Evolutionary conservation across 2,329 filamentous ascomycete genomes (phyloP), one percentile per base, ranked within the genome.

Genomic region (Geosmithia morbida): DNA sequence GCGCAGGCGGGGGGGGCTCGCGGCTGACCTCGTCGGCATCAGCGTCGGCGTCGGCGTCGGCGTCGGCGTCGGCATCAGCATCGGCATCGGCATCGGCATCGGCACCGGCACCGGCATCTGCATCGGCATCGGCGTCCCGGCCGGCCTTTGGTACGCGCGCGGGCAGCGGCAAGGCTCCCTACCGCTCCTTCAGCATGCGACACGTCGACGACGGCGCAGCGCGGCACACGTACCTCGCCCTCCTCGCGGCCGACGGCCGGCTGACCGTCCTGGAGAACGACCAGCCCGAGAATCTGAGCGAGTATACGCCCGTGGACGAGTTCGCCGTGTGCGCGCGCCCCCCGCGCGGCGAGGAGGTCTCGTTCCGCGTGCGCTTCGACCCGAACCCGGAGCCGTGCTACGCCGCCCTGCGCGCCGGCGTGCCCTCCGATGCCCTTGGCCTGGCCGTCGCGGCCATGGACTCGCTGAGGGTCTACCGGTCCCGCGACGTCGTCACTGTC

Each of bases 401-500:
- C 65, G 75, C 77, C 16, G 83, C 87, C 2, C 68, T 95, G 50
- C 71, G 83, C 48, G 86, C 88, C 2, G 87, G 87, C n/a, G 79
- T 94, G 19, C 79, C 87, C 48, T 72, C 78, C 7, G 89, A 90
- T 56, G 79, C 86, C 2, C 66, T 97, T 16, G 82, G 83, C 1
- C 66, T 98, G 0, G 85, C 94, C 2, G 87, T 95, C 6, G 87
- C 87, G 0, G 85, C 85, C 45, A 89, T 95, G 81, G 80, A 87
- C 52, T 72, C 75, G 1, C 87, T 94, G 45, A 83, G 81, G 56
- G 71, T 98, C 18, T 97, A 89, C 66, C 77, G 92, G 47, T 90
- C 87, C 2, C 68, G 77, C 20, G 75, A 82, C 53, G 67, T 75
- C 14, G 61, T 72, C 51, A 69, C 65, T n/a, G 64, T 66, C 40